phyloP scores from a whole-genome alignment of 2,329 filamentous ascomycete species.

The Elsinoe perseae region DNA sequence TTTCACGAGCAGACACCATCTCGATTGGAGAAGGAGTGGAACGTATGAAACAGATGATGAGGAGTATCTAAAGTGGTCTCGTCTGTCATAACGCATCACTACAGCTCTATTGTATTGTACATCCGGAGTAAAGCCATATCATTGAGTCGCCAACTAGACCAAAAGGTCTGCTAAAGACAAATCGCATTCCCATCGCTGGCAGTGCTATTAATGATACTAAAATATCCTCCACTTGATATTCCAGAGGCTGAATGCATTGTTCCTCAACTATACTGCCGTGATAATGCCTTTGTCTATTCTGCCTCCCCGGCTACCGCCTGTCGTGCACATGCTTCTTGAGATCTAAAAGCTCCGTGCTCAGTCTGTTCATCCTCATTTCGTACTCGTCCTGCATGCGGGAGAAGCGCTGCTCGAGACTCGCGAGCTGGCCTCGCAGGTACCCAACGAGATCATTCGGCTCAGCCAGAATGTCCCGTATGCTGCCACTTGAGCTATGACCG shows the following conservation, averaged over 20 bases:
- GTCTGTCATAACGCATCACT: conserved; percentile 1
- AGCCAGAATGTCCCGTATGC: conserved; percentile 59
- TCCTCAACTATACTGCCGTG: neutral
- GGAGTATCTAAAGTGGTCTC: neutral
- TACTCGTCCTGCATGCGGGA: conserved; percentile 42
- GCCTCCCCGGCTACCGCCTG: neutral
- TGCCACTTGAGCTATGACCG: conserved; percentile 48
- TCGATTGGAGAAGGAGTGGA: neutral
- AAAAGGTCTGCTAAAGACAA: neutral
- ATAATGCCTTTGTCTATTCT: neutral
- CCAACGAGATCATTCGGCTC: conserved; percentile 50
- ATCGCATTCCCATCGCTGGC: neutral
- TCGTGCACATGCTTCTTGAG: conserved; percentile 23
- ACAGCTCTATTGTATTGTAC: conserved; percentile 6
- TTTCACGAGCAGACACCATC: neutral
- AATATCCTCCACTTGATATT: neutral
- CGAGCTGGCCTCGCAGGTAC: conserved; percentile 52
- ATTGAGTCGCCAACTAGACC: neutral
- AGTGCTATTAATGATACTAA: neutral
- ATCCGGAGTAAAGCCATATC: neutral
- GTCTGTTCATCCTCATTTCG: conserved; percentile 36
- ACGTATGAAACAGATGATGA: neutral
- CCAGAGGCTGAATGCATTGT: neutral
- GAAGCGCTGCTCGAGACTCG: conserved; percentile 49
- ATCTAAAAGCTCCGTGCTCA: conserved; percentile 39